Conservation (phyloP, 371 early-diverging fungal genomes). For the Cokeromyces recurvatus region DNA sequence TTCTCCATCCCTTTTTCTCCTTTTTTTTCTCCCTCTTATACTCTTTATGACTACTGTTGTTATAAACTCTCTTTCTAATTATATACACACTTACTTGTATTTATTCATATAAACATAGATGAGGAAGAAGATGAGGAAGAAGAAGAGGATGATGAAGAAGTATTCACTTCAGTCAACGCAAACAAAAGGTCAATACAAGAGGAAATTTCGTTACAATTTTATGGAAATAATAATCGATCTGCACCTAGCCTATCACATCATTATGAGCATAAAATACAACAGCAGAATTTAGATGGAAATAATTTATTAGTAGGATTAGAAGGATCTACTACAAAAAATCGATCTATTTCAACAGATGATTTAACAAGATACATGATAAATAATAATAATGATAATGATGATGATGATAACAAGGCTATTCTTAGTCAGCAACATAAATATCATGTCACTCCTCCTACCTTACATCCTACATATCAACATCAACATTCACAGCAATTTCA, state of each 20-base stretch:
- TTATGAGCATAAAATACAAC: not conserved
- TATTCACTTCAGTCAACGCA: not conserved
- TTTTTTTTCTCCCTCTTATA: too few species aligned
- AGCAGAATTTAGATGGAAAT: conserved; percentile 4
- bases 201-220: not conserved
- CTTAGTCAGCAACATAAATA: conserved; percentile 6
- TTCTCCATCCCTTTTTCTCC: too few species aligned
- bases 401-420: not conserved
- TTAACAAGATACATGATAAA: not conserved
- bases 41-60: too few species aligned
- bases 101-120: not conserved
- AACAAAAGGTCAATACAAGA: not conserved
- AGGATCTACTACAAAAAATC: not conserved
- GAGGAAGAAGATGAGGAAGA: conserved; percentile 8
- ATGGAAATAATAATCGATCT: conserved; percentile 2
- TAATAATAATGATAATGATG: not conserved
- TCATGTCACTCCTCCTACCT: conserved; percentile 11
- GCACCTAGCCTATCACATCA: conserved; percentile 7
- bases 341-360: conserved; percentile 4
- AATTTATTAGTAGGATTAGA: conserved; percentile 1
- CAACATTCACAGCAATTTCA: not conserved
- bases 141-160: conserved; percentile 6
- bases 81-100: not conserved
- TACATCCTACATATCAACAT: conserved; percentile 20
- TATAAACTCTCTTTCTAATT: not conserved